phyloP scores from a whole-genome alignment of 1,284 basidiomycete species.

The Moesziomyces sp. region DNA sequence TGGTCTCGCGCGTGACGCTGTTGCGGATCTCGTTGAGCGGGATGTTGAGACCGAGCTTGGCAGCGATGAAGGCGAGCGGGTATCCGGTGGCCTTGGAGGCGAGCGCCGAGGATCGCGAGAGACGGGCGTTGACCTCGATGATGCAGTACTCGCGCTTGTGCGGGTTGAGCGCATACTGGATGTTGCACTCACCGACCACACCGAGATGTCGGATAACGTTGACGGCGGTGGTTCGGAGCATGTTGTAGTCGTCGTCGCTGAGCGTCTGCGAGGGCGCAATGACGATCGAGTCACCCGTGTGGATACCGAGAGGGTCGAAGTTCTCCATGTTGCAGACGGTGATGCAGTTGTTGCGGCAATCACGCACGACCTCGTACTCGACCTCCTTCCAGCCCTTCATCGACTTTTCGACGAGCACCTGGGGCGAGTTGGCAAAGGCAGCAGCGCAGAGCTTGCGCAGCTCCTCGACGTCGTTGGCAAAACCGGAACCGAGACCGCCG shows the following conservation, averaged over 20 bases:
- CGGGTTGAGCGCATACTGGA: slow-evolving; percentile 97
- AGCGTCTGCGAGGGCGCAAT: slow-evolving; percentile 97
- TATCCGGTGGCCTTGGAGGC: slow-evolving; percentile 99
- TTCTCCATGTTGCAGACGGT: slow-evolving; percentile 99
- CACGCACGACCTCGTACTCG: slow-evolving; percentile 98
- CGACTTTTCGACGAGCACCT: slow-evolving; percentile 96
- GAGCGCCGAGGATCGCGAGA: slow-evolving; percentile 95
- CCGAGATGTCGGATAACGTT: slow-evolving; percentile 98
- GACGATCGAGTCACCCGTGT: slow-evolving; percentile 99
- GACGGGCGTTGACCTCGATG: slow-evolving; percentile 99
- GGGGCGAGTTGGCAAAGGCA: slow-evolving; percentile 94
- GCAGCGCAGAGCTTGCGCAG: slow-evolving; percentile 80
- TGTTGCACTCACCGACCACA: slow-evolving; percentile 98
- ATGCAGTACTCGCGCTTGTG: slow-evolving; percentile 96
- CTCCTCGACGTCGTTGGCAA: slow-evolving; percentile 89
- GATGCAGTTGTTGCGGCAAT: slow-evolving; percentile 96
- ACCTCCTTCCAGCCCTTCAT: slow-evolving; percentile 99
- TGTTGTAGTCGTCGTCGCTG: slow-evolving; percentile 88
- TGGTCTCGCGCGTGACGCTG: slow-evolving; percentile 93
- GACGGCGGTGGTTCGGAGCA: slow-evolving; percentile 96
- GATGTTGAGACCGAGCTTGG: slow-evolving; percentile 94
- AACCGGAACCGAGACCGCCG: slow-evolving; percentile 92
- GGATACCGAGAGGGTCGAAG: slow-evolving; percentile 97
- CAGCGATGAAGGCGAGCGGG: slow-evolving; percentile 97
- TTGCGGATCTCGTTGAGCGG: slow-evolving; percentile 98